phyloP scores from a whole-genome alignment of 768 basidiomycete species.

The Suillus occidentalis region DNA sequence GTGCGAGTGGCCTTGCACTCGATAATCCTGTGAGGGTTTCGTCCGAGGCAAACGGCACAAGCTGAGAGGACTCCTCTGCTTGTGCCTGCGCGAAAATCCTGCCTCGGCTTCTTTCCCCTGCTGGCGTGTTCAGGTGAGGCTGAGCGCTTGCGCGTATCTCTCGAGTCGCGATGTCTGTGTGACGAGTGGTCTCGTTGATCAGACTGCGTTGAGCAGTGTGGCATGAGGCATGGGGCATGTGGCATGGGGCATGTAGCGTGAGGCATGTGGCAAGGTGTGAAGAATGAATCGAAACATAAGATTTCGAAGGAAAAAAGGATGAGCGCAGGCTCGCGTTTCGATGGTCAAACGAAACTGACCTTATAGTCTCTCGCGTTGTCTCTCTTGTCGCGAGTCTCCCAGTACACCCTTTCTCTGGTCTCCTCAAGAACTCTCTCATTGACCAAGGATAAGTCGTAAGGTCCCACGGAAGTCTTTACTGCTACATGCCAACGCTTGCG shows the following conservation, averaged over 20 bases:
- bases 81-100: not conserved
- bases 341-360: not conserved
- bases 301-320: no score
- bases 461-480: not conserved
- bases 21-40: constrained; percentile 24
- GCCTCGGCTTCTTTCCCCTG: not conserved
- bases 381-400: not conserved
- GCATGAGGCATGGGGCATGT: not conserved
- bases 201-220: not conserved
- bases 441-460: not conserved
- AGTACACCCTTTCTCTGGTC: not conserved
- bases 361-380: not conserved
- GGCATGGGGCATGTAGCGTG: not conserved
- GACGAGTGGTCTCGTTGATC: not conserved
- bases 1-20: constrained; percentile 18
- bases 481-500: not conserved
- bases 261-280: not conserved
- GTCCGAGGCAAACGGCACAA: constrained; percentile 38
- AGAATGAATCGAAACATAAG: no score
- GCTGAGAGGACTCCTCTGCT: not conserved
- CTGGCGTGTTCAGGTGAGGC: not conserved
- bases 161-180: not conserved
- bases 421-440: not conserved
- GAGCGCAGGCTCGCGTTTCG: no score
- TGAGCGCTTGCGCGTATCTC: not conserved